Evolutionary conservation across 139 green algal genomes (phyloP).

Genomic region (Chlamydomonas asymmetrica): DNA sequence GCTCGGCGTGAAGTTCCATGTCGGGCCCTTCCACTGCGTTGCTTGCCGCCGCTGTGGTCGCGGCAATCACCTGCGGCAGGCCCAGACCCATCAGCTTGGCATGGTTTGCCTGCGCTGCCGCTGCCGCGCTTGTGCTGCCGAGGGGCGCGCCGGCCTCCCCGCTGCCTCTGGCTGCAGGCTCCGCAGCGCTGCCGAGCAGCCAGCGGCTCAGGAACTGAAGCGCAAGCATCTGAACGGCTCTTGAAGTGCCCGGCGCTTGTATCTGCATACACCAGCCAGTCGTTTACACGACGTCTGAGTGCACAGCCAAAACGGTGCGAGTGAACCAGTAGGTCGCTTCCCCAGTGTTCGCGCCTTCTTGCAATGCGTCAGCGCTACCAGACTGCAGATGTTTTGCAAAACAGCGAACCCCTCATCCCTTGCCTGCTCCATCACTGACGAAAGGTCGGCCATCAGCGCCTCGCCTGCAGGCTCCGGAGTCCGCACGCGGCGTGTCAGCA

Average conservation of each 20-base stretch:
- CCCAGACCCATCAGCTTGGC: constrained; percentile 46
- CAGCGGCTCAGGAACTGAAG: background rate
- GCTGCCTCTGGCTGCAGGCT: constrained; percentile 22
- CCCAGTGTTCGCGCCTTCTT: background rate
- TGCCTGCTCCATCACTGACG: constrained; percentile 20
- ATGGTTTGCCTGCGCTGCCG: constrained; percentile 39
- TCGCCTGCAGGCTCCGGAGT: constrained; percentile 6
- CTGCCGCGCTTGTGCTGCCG: constrained; percentile 48
- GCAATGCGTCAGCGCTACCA: no score
- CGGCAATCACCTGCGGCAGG: constrained; percentile 33
- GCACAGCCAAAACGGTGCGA: background rate
- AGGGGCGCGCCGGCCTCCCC: constrained; percentile 16
- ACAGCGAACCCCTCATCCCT: background rate
- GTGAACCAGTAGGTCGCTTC: background rate
- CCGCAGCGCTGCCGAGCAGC: constrained; percentile 3
- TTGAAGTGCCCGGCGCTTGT: constrained; percentile 3
- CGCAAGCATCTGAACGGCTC: background rate
- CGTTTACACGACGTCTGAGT: background rate
- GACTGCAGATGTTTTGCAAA: no score
- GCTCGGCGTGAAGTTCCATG: constrained; percentile 37
- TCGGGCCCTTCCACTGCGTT: constrained; percentile 2
- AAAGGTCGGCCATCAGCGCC: constrained; percentile 27
- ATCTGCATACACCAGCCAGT: background rate
- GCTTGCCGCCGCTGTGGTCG: constrained; percentile 29
- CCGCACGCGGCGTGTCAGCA: constrained; percentile 17